Evolutionary conservation across 148 eudicot genomes (phyloP), one percentile per base, ranked within the genome.

Genomic region (Spergularia bocconei): DNA sequence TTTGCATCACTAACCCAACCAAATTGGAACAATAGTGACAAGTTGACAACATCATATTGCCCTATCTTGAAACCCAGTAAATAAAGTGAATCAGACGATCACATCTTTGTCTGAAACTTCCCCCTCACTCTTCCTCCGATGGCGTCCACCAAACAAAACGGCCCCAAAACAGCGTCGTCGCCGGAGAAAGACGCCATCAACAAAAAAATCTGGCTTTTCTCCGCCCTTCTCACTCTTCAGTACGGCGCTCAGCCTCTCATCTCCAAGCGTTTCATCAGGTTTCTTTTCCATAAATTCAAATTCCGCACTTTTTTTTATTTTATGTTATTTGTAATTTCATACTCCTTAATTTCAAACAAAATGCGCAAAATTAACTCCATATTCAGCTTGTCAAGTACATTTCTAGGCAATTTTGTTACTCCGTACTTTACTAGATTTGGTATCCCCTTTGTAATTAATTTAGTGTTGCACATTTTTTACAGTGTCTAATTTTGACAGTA

Each of bases 241-340:
- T 91, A 91, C 72, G 96, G 96, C 13, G 86, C 86, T 77, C 96
- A 91, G 67, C 96, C 96, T 60, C 76, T 91, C 73, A 91, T 91
- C 82, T 87, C 96, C 73, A 91, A 91, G 65, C 96, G 96, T 25
- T 91, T 79, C 88, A 79, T 68, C 79, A 69, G 91, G 96, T 91
- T 44, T 13, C 44, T 4, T 51, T 60, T 71, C 36, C 8, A 41
- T 33, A 14, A 25, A 11, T 50, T 53, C 21, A 44, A 44, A 9
- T 69, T 52, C 15, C 72, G 11, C 36, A 5, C 11, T 67, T 67
- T 52, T 25, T 52, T 20, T 4, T 2, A 1, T 15, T 16, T 56
- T 56, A 4, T 7, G 13, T 19, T 19, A 59, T 23, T 14, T 69
- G 9, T 68, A 56, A 50, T 0, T 23, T 68, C 20, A 44, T 44